Percentiles rank a stretch among this genome's conserved stretches.
Evolutionary conservation across 2,329 filamentous ascomycete species (phyloP).

Genomic region (Pyricularia pennisetigena): DNA sequence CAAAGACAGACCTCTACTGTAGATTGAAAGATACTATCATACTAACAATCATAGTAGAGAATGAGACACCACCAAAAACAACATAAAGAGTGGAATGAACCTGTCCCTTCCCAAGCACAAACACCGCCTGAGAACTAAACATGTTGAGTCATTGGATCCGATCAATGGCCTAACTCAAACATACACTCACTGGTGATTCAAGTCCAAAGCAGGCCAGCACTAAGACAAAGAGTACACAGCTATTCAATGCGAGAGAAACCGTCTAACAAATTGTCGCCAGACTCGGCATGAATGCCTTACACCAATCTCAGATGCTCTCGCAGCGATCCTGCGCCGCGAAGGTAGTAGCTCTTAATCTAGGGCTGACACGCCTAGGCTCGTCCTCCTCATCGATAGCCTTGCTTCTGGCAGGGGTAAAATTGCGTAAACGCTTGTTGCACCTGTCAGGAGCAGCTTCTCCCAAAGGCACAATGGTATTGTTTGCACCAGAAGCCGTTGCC

Average conservation of each 20-base stretch:
- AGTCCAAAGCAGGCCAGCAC: not conserved
- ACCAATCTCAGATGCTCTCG: not conserved
- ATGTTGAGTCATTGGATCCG: not conserved
- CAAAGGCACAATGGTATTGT: not conserved
- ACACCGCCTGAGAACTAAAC: not conserved
- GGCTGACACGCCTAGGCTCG: slow-evolving; percentile 28
- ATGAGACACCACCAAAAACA: not conserved
- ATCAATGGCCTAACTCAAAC: not conserved
- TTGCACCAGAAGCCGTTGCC: not conserved
- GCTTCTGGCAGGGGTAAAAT: slow-evolving; percentile 35
- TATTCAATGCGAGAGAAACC: not conserved
- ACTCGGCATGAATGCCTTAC: not conserved
- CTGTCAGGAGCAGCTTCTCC: slow-evolving; percentile 12
- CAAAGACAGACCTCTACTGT: not conserved
- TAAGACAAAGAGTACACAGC: not conserved
- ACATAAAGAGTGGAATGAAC: not conserved
- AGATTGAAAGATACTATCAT: not conserved
- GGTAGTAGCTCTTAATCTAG: slow-evolving; percentile 14
- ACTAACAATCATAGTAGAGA: not conserved
- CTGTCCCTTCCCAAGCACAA: not conserved
- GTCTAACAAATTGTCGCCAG: not conserved
- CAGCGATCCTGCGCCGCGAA: not conserved
- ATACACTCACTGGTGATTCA: not conserved
- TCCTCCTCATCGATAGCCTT: slow-evolving; percentile 38
- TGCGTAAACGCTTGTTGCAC: slow-evolving; percentile 33